Evolutionary conservation across 345 rosid species (phyloP), one percentile per base, ranked within the genome.

Genomic region (Citrus medica): DNA sequence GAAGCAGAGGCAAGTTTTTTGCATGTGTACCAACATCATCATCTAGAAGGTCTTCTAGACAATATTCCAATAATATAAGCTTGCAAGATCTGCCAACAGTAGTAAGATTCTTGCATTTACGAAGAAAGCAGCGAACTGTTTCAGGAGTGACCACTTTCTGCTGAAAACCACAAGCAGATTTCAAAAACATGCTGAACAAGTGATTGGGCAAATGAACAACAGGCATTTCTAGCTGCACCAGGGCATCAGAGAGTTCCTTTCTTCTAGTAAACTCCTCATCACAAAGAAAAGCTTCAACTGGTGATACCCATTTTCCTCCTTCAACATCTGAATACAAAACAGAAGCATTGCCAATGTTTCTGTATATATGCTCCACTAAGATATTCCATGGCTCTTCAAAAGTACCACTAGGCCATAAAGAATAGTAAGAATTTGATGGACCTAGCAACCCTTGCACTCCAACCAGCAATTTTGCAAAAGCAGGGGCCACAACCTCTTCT

Each of bases 321-420:
- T 74, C 91, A 81, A 93, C 83, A 69, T 86, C 89, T 28, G 98
- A 88, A 87, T 85, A 88, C 83, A 95, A 80, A 48, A 93, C 91
- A 71, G 91, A 84, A 48, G 87, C 87, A 84, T 80, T 81, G 61
- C 91, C 82, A 68, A 92, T 80, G 75, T 82, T 90, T 82, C 82
- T 90, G 86, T 89, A 95, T 72, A 95, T 84, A 59, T 89, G 87
- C 84, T 95, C 97, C 33, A 95, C 98, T 74, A 95, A 87, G 80
- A 92, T 84, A 84, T 81, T 86, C 98, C 98, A 95, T 76, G 98
- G 98, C 87, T 92, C 98, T 88, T 95, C 98, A 87, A 93, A 93
- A 63, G 88, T 79, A 74, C 98, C 98, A 71, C 72, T 82, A 56
- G 98, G 98, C 92, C 92, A 93, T 68, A 95, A 78, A 81, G 95